These are phyloP conservation scores for Suillus spraguei DNA, from an alignment of 768 basidiomycete species.

Conservation along the genomic window DNA sequence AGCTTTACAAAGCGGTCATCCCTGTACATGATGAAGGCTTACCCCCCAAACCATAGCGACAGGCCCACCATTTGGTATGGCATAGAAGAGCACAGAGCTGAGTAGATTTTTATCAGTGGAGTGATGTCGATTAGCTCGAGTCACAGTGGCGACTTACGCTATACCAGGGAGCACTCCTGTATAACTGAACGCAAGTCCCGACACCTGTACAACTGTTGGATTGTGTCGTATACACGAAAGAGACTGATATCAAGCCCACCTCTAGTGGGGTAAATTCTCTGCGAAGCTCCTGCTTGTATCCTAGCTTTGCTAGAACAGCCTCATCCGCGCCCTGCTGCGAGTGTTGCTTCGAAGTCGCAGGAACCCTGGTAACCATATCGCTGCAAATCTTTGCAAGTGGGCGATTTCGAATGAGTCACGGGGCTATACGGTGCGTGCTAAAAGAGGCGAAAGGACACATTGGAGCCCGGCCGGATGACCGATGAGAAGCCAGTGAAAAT, in stretches of 20 bases:
- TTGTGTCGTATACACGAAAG: background rate
- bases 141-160: constrained; percentile 9
- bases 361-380: background rate
- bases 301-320: constrained; percentile 24
- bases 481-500: too few species aligned
- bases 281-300: constrained; percentile 30
- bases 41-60: constrained; percentile 5
- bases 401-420: background rate
- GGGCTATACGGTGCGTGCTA: background rate
- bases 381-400: background rate
- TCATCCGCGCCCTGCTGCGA: constrained; percentile 15
- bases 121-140: background rate
- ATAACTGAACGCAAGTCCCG: constrained; percentile 33
- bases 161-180: constrained; percentile 31
- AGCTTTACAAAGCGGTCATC: background rate
- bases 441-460: background rate
- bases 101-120: background rate
- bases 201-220: constrained; percentile 15
- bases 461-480: too few species aligned
- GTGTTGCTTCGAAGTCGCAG: background rate
- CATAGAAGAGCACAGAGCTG: constrained; percentile 9
- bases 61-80: background rate
- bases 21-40: background rate
- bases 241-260: constrained; percentile 9
- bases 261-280: constrained; percentile 18